These are phyloP conservation scores for Leccinum variabile DNA, from an alignment of 1,284 basidiomycete genomes.

Conservation along the genomic window DNA sequence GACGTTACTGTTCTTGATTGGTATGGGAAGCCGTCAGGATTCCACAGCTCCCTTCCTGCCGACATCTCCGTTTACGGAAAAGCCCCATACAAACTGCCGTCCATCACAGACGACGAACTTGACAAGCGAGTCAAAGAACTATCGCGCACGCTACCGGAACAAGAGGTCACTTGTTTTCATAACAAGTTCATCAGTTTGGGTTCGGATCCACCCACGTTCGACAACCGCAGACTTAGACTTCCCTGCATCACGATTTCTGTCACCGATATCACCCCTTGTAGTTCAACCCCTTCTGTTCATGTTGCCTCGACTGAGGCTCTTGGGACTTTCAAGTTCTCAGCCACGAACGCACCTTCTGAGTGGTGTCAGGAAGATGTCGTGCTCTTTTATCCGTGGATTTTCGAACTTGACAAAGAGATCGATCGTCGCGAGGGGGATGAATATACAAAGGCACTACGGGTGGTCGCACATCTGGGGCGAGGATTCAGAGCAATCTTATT, in stretches of 20 bases:
- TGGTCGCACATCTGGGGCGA: constrained; percentile 14
- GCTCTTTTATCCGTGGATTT: constrained; percentile 17
- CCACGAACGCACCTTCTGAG: neutral
- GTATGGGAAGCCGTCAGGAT: constrained; percentile 16
- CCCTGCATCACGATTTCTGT: constrained; percentile 17
- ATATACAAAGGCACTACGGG: neutral
- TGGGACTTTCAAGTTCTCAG: constrained; percentile 5
- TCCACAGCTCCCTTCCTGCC: constrained; percentile 17
- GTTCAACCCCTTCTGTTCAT: neutral
- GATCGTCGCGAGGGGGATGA: neutral
- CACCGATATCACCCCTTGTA: neutral
- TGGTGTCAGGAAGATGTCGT: neutral
- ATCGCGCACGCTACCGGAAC: neutral
- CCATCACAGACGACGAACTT: neutral
- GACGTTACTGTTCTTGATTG: constrained; percentile 16
- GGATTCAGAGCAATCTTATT: constrained; percentile 16
- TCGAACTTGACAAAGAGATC: constrained; percentile 3
- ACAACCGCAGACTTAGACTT: constrained; percentile 9
- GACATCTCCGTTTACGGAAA: constrained; percentile 12
- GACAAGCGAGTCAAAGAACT: neutral
- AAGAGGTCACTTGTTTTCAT: neutral
- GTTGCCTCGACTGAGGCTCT: constrained; percentile 4
- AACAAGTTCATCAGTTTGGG: neutral
- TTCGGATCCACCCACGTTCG: constrained; percentile 4
- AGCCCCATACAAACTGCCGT: neutral